Base-by-base conservation (phyloP, 768 basidiomycete genomes). In the Tulasnella sp. region DNA sequence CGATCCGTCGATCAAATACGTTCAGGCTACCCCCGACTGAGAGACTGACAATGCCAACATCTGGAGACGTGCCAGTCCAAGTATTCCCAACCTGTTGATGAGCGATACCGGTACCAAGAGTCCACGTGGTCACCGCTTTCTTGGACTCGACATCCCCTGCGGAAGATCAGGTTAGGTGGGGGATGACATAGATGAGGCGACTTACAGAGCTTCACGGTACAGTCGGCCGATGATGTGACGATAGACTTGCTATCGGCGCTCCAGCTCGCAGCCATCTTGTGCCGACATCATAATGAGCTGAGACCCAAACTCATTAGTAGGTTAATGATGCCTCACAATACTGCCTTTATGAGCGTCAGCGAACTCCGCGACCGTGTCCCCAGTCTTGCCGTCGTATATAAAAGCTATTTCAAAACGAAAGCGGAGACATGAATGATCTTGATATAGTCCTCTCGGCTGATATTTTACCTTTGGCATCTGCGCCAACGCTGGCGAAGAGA, bases 371-470 rank as follows among this genome's bases (percentile, higher is more conserved):
- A 85, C 64, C 3, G 82, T 83, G 26, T 95, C 88, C 0, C 93
- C 94, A 1, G 81, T 84, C 70, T 87, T 86, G 26, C 95, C 95
- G 59, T 94, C 89, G 68, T 94, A 95, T 11, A 97, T 66, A 74
- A 96, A 88, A 21, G 73, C 51, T 56, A 19, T 21, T n/a, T n/a
- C n/a, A n/a, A n/a, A n/a, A n/a, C n/a, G 3, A 8, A 8, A 10
- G n/a, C 24, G 15, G 27, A 51, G n/a, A n/a, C 45, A 23, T 58
- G 24, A 45, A 29, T 21, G 5, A 8, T 51, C 34, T 38, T 5
- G 34, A 38, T 5, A 19, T 3, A 15, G 10, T 17, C 13, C 17
- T 3, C 43, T 5, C 9, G 23, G 27, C 7, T 4, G 41, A 15
- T 21, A 30, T 13, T 45, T 5, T 59, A 88, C 72, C 73, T 86